Evolutionary conservation across 768 basidiomycete genomes (phyloP).

Genomic region (Xerocomellus amylosporus): DNA sequence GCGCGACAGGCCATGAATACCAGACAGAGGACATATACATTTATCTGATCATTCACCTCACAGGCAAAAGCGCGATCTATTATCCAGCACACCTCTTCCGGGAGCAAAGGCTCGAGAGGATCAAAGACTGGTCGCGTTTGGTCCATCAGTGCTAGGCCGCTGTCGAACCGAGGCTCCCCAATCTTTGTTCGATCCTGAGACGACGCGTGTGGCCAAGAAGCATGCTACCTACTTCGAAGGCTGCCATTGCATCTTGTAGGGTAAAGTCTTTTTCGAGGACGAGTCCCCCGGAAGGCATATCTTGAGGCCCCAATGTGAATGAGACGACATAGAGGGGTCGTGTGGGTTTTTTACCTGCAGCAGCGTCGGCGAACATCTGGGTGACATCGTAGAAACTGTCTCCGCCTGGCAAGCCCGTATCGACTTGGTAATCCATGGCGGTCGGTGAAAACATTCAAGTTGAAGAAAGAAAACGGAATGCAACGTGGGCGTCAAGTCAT

Average conservation of each 20-base stretch:
- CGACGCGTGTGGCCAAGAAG: slow-evolving; percentile 6
- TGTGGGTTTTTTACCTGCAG: slow-evolving; percentile 46
- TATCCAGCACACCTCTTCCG: slow-evolving; percentile 86
- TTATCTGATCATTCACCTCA: slow-evolving; percentile 55
- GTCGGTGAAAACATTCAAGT: slow-evolving; percentile 3
- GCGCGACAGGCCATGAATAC: slow-evolving; percentile 15
- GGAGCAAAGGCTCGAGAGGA: slow-evolving; percentile 58
- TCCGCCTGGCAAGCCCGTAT: slow-evolving; percentile 47
- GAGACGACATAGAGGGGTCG: neutral
- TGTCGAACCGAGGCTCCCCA: slow-evolving; percentile 87
- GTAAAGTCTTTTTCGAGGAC: slow-evolving; percentile 68
- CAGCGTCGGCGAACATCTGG: slow-evolving; percentile 55
- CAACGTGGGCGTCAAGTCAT: neutral
- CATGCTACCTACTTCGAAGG: slow-evolving; percentile 64
- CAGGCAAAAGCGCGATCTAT: slow-evolving; percentile 73
- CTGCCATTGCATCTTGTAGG: slow-evolving; percentile 90
- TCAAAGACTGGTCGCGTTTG: slow-evolving; percentile 54
- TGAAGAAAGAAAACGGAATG: neutral
- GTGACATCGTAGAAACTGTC: slow-evolving; percentile 65
- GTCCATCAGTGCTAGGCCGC: slow-evolving; percentile 54
- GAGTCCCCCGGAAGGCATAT: slow-evolving; percentile 61
- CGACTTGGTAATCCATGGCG: slow-evolving; percentile 18
- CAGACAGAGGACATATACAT: slow-evolving; percentile 6
- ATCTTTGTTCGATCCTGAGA: slow-evolving; percentile 55
- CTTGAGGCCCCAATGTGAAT: slow-evolving; percentile 35